These are phyloP conservation scores for Exsudoporus floridanus DNA, from an alignment of 1,284 basidiomycete species.

Conservation along the genomic window DNA sequence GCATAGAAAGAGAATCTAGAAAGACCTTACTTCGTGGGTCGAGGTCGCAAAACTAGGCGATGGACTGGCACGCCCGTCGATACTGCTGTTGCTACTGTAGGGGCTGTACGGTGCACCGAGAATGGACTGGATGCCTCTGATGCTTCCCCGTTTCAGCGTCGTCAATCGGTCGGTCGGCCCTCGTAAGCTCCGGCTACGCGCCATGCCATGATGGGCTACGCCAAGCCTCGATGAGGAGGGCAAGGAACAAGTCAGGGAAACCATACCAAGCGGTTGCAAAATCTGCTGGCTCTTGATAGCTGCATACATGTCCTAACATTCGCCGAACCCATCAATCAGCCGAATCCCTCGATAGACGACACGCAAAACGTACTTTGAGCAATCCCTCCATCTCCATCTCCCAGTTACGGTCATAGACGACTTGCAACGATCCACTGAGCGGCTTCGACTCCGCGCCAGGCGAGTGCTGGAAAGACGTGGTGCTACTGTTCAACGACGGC, in stretches of 20 bases:
- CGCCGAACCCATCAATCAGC: constrained; percentile 10
- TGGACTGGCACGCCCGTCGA: constrained; percentile 85
- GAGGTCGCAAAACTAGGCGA: constrained; percentile 77
- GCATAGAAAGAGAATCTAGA: background rate
- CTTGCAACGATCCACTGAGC: constrained; percentile 35
- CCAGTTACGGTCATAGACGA: constrained; percentile 67
- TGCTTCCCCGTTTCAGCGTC: constrained; percentile 86
- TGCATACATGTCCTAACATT: constrained; percentile 87
- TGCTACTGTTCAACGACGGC: constrained; percentile 37
- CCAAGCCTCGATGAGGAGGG: constrained; percentile 55
- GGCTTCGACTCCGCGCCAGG: constrained; percentile 42
- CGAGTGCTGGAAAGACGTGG: constrained; percentile 44
- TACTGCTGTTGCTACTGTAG: constrained; percentile 76
- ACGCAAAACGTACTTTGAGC: constrained; percentile 63
- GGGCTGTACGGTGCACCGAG: constrained; percentile 65
- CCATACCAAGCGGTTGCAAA: constrained; percentile 67
- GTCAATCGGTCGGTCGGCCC: constrained; percentile 66
- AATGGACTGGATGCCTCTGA: constrained; percentile 81
- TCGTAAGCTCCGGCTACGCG: constrained; percentile 68
- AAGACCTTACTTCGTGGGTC: constrained; percentile 64
- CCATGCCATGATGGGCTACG: constrained; percentile 41
- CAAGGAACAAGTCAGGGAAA: constrained; percentile 45
- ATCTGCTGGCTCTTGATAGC: constrained; percentile 91
- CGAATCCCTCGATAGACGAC: background rate
- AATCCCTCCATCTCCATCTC: constrained; percentile 82